Percentiles rank a stretch among this genome's conserved stretches.
Conservation (phyloP, 108 stramenopile species). For the Cyclotella atomus region DNA sequence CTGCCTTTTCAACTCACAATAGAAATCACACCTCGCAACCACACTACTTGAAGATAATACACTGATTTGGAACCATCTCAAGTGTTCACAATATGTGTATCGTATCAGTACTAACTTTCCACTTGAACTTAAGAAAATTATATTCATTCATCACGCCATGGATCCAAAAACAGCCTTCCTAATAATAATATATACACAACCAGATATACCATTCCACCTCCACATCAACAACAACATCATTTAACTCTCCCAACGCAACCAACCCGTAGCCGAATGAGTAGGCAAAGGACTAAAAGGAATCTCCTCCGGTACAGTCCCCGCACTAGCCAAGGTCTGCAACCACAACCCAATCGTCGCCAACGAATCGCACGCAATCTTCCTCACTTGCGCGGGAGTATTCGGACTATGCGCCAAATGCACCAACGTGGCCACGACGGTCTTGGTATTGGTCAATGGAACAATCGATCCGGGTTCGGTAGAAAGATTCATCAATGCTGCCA, state of each 20-base stretch:
- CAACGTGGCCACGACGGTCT: slow-evolving; percentile 81
- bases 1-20: too few relatives aligned
- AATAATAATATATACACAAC: too few relatives aligned
- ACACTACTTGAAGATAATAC: too few relatives aligned
- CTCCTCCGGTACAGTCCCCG: slow-evolving; percentile 70
- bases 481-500: slow-evolving; percentile 75
- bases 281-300: slow-evolving; percentile 66
- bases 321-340: slow-evolving; percentile 82
- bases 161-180: too few relatives aligned
- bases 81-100: too few relatives aligned
- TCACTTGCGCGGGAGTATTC: slow-evolving; percentile 53
- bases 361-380: slow-evolving; percentile 75
- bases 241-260: slow-evolving; percentile 80
- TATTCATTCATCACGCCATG: too few relatives aligned
- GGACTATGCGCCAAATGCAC: slow-evolving; percentile 79
- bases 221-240: too few relatives aligned
- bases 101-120: too few relatives aligned
- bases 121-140: too few relatives aligned
- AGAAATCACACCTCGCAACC: too few relatives aligned
- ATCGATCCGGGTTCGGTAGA: slow-evolving; percentile 85
- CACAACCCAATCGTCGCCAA: slow-evolving; percentile 82
- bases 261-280: slow-evolving; percentile 72
- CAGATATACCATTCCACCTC: too few relatives aligned
- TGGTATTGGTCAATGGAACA: slow-evolving; percentile 80
- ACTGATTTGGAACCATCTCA: too few relatives aligned